Base-by-base conservation (phyloP, 495 filamentous ascomycete genomes). In the Talaromyces thailandensis region DNA sequence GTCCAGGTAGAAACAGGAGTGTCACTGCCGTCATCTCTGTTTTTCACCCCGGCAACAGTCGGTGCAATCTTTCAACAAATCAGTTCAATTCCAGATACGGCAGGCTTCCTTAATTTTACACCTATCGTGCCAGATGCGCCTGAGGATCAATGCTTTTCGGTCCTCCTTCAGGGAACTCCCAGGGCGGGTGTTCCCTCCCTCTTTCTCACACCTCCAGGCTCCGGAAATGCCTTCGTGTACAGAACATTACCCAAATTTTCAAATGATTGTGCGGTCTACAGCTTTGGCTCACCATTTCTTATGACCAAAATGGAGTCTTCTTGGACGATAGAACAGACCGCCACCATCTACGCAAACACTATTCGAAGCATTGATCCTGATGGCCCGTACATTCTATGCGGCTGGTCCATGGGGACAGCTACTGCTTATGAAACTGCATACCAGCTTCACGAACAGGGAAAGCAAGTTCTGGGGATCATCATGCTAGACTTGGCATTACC, bases 371-470 rank as follows among this genome's bases (percentile, higher is more conserved):
- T 65, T 56, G 37, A 65, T 24, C 37, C 64, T n/a, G 8, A 60
- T 2, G 64, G 64, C 4, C 64, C 64, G 24, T 65, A 65, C 40
- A 60, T 65, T 0, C 64, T 65, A 12, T 32, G 64, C 50, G 64
- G 64, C 16, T 65, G 64, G 64, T 65, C 64, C 26, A 65, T 65
- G 64, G 64, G 64, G 16, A 52, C 61, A 56, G 56, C 56, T 26
- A 56, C 50, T n/a, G 61, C 61, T 43, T 65, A 65, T 50, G 64
- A 65, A 51, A 55, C 56, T 3, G 64, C 64, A 50, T 60, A 55
- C 31, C 64, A 63, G 31, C 61, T 65, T 6, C 56, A 53, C 14
- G 40, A 61, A 50, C 56, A 60, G 52, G 64, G 64, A n/a, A 43
- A 65, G 31, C 16, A 26, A 24, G 43, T 65, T 50, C 45, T 63